A percentile compares a stretch with the other conserved stretches of the same genome.
phyloP scores from a whole-genome alignment of 441 rosid genomes.

The Euphorbia celastroides region DNA sequence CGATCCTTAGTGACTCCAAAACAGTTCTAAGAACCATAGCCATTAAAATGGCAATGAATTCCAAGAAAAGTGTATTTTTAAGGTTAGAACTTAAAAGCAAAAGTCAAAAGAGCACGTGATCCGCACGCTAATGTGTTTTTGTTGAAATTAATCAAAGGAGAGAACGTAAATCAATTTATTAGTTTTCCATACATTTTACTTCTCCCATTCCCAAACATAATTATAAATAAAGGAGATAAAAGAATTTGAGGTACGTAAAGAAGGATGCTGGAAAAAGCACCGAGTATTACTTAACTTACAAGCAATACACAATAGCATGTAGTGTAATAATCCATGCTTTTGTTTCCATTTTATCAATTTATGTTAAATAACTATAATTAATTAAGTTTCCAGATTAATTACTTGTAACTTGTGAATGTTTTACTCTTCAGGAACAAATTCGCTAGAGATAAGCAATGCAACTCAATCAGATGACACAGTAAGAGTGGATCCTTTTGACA shows the following conservation, averaged over 20 bases:
- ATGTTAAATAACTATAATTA: no score
- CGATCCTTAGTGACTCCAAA: no score
- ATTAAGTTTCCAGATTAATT: background rate
- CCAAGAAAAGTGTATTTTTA: background rate
- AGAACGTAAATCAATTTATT: no score
- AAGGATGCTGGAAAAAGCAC: no score
- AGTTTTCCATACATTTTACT: no score
- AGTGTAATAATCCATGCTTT: no score
- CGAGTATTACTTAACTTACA: background rate
- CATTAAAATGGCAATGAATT: background rate
- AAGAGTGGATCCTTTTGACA: slow-evolving; percentile 54
- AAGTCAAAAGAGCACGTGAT: background rate
- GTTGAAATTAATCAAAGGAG: background rate
- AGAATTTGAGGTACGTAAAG: background rate
- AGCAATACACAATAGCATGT: no score
- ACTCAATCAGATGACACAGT: slow-evolving; percentile 39
- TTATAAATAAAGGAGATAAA: background rate
- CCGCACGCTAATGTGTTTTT: background rate
- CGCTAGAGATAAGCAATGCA: slow-evolving; percentile 24
- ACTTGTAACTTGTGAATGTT: no score
- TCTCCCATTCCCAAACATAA: no score
- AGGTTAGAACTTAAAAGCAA: background rate
- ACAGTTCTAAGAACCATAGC: no score
- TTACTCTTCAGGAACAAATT: slow-evolving; percentile 24
- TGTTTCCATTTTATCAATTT: no score